Conservation (phyloP, 139 green algal genomes). For the Helicosporidium sp. region DNA sequence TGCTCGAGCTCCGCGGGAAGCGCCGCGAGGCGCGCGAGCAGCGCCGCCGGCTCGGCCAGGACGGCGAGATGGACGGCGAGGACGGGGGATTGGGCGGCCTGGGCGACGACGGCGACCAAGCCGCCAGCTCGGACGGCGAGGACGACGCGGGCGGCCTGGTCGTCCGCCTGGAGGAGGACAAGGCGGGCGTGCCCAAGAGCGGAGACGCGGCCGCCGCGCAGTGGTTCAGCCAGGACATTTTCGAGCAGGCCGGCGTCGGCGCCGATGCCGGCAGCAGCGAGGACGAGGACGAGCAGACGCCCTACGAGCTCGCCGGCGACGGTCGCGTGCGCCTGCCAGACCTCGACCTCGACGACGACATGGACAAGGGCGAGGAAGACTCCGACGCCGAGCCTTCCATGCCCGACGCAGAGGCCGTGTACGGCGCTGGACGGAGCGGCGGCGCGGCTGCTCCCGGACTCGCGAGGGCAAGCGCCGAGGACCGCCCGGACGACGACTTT, state of each 20-base stretch:
- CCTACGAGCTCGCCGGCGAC: too few relatives aligned
- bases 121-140: conserved; percentile 1
- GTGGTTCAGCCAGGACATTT: too few relatives aligned
- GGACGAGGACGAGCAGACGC: too few relatives aligned
- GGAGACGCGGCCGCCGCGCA: too few relatives aligned
- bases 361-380: conserved; percentile 14
- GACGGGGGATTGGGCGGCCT: not conserved
- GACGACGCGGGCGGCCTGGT: conserved; percentile 33
- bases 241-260: not conserved
- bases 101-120: conserved; percentile 13
- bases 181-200: conserved; percentile 28
- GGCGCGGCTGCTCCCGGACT: too few relatives aligned
- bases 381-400: conserved; percentile 1
- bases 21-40: conserved; percentile 22
- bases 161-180: conserved; percentile 44
- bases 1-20: conserved; percentile 6
- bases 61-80: conserved; percentile 33
- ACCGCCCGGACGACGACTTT: too few relatives aligned
- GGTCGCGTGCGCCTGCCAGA: too few relatives aligned
- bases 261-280: too few relatives aligned
- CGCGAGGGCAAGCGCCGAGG: too few relatives aligned
- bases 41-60: conserved; percentile 35
- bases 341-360: conserved; percentile 17
- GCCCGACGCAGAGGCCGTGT: not conserved
- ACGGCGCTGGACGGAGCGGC: too few relatives aligned